These are phyloP conservation scores for Hypomontagnella monticulosa DNA, from an alignment of 495 filamentous ascomycete species.

Conservation along the genomic window DNA sequence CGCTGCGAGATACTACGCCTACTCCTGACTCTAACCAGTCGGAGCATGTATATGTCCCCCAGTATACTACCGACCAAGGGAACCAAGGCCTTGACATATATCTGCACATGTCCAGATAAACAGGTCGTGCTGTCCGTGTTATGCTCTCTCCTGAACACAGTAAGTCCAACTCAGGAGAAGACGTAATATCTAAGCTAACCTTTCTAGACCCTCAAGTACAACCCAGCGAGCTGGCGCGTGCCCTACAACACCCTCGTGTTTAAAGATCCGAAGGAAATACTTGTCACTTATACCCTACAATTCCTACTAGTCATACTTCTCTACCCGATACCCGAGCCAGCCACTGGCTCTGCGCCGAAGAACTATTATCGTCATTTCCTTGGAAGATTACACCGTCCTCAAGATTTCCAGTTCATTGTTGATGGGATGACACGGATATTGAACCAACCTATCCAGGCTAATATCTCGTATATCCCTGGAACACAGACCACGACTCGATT, in stretches of 20 bases:
- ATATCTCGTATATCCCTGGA: conserved; percentile 87
- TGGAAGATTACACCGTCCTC: conserved; percentile 87
- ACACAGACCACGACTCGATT: conserved; percentile 83
- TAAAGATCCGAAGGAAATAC: conserved; percentile 89
- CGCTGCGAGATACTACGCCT: conserved; percentile 89
- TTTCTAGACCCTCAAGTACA: conserved; percentile 89
- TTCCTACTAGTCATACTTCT: conserved; percentile 86
- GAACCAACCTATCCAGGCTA: conserved; percentile 91
- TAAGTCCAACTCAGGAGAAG: conserved; percentile 53
- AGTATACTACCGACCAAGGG: conserved; percentile 86
- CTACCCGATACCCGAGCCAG: conserved; percentile 88
- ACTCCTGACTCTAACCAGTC: conserved; percentile 84
- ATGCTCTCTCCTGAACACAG: conserved; percentile 96
- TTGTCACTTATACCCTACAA: conserved; percentile 92
- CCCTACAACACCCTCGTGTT: conserved; percentile 95
- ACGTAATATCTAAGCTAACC: conserved; percentile 32
- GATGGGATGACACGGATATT: conserved; percentile 95
- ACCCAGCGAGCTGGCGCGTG: conserved; percentile 92
- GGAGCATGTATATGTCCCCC: conserved; percentile 91
- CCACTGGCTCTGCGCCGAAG: conserved; percentile 68
- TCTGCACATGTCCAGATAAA: conserved; percentile 85
- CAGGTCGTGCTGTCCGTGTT: conserved; percentile 88
- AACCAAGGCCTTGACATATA: conserved; percentile 87
- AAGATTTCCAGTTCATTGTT: conserved; percentile 97
- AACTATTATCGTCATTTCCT: conserved; percentile 95